phyloP scores from a whole-genome alignment of 176 grass and related monocot species.

The Cenchrus americanus region DNA sequence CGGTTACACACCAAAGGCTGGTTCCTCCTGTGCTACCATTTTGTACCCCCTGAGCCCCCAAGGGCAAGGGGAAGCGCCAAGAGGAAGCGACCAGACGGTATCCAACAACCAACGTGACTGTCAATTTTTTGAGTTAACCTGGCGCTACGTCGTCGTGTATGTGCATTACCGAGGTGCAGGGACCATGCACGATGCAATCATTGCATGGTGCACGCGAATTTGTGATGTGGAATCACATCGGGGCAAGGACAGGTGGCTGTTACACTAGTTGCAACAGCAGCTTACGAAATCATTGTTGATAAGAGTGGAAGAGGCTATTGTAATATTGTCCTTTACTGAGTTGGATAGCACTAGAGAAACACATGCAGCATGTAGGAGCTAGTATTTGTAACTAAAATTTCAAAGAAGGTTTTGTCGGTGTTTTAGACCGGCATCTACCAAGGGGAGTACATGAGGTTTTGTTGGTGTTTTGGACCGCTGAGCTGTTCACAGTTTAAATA shows the following conservation, averaged over 20 bases:
- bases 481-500: too few species aligned
- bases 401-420: background rate
- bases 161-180: background rate
- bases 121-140: background rate
- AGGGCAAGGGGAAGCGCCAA: background rate
- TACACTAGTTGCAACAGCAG: too few species aligned
- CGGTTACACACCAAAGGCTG: background rate
- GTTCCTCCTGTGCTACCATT: background rate
- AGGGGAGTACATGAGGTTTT: too few species aligned
- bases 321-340: background rate
- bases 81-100: background rate
- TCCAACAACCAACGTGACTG: constrained; percentile 19
- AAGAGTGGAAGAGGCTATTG: background rate
- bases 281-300: background rate
- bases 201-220: too few species aligned
- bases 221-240: background rate
- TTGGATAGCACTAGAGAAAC: background rate
- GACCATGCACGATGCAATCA: constrained; percentile 6
- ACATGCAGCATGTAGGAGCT: background rate
- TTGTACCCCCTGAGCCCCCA: background rate
- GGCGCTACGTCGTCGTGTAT: background rate
- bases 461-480: too few species aligned
- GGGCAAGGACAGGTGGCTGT: too few species aligned
- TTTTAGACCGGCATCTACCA: too few species aligned
- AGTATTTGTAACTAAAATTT: too few species aligned